Percentiles rank a stretch among this genome's conserved stretches.
Conservation (phyloP, 2,329 filamentous ascomycete species). For the Trichoderma citrinoviride region DNA sequence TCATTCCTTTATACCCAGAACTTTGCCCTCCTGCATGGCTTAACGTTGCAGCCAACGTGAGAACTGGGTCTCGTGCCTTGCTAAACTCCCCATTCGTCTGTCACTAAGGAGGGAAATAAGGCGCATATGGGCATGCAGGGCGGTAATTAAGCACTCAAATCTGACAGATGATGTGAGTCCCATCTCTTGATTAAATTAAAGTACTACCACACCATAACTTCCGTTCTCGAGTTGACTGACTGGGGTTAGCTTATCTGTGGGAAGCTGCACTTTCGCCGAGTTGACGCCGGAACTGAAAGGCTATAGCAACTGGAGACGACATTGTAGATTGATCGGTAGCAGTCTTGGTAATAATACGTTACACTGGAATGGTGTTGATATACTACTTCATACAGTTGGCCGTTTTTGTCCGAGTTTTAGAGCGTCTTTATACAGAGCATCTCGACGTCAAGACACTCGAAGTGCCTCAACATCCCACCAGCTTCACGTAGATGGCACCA, state of each 20-base stretch:
- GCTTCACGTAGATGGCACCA: neutral
- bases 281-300: slow-evolving; percentile 11
- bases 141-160: neutral
- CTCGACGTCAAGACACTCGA: neutral
- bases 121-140: neutral
- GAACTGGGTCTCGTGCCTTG: neutral
- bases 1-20: neutral
- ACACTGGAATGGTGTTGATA: slow-evolving; percentile 4
- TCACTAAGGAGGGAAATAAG: neutral
- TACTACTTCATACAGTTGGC: neutral
- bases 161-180: neutral
- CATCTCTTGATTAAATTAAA: neutral
- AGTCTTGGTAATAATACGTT: slow-evolving; percentile 7
- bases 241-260: slow-evolving; percentile 4
- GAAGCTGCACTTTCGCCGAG: slow-evolving; percentile 9
- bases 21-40: too few relatives aligned
- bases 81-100: too few relatives aligned
- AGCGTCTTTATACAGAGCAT: neutral
- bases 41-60: too few relatives aligned
- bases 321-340: neutral
- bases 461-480: neutral
- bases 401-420: neutral
- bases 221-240: neutral
- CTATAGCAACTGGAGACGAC: neutral
- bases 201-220: neutral